Conservation (phyloP, 192 early-diverging fungal genomes). For the Coemansia sp. region DNA sequence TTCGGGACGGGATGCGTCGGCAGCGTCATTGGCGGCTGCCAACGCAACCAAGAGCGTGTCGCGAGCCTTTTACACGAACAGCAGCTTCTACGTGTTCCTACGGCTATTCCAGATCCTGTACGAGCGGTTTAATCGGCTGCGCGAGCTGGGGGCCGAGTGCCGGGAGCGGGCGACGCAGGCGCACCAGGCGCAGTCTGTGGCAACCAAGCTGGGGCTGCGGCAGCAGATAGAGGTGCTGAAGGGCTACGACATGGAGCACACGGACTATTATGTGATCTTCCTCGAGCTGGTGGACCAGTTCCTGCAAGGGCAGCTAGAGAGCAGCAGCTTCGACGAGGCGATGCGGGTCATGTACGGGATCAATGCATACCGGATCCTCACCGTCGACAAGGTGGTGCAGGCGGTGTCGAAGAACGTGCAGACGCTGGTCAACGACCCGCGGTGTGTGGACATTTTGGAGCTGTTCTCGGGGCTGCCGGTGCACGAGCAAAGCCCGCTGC, state of each 20-base stretch:
- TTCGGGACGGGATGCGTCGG: conserved; percentile 18
- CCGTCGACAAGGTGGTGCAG: conserved; percentile 83
- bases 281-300: conserved; percentile 70
- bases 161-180: conserved; percentile 22
- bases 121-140: conserved; percentile 73
- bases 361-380: conserved; percentile 83
- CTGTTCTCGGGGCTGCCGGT: conserved; percentile 59
- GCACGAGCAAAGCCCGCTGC: conserved; percentile 54
- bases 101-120: conserved; percentile 85
- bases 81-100: conserved; percentile 81
- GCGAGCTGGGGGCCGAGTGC: conserved; percentile 63
- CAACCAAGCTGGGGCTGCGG: conserved; percentile 40
- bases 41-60: conserved; percentile 40
- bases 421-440: conserved; percentile 61
- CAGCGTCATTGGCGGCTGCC: conserved; percentile 2
- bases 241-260: conserved; percentile 56
- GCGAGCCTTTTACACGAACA: conserved; percentile 84
- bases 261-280: conserved; percentile 76
- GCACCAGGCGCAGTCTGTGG: conserved; percentile 37
- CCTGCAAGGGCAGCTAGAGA: conserved; percentile 77
- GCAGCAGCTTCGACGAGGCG: conserved; percentile 80
- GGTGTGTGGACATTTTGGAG: conserved; percentile 58
- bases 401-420: conserved; percentile 77
- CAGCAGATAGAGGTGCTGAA: conserved; percentile 54
- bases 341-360: conserved; percentile 83